Base-by-base conservation (phyloP, 2,329 filamentous ascomycete species). In the Sporothrix globosa region DNA sequence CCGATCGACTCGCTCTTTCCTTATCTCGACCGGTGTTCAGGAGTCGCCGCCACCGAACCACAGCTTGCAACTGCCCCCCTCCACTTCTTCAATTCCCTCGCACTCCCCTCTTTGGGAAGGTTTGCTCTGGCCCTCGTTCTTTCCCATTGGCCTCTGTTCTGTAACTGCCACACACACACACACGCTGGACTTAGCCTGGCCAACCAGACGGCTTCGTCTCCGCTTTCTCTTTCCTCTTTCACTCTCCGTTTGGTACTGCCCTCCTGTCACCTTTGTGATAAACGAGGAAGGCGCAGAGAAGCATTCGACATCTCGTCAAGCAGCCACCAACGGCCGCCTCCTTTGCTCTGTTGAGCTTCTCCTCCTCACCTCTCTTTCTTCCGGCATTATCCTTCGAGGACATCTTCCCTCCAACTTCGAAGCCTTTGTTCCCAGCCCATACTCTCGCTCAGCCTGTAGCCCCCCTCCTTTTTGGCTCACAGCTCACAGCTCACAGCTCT, bases 281-380 rank as follows among this genome's bases (percentile, higher is more conserved):
- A 44, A 44, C 56, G 34, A n/a, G 56, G 56, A 60, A 60, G 34
- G 56, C 56, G 30, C 56, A 34, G 34, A 60, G 56, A 39, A 60
- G 17, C 11, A 41, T 17, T 30, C 34, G 53, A 13, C 53, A 44
- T 34, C 44, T 44, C 39, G 34, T 44, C 56, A 14, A 10, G 34
- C 56, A 24, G 41, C 56, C 11, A 61, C 56, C 34, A 41, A 44
- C 34, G 19, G 10, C 34, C 54, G 13, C 17, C 34, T 39, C 34
- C 14, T 61, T 4, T 61, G 19, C n/a, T 48, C 34, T 24, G 10
- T 13, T 61, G 34, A 1, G 13, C 56, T 27, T 27, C 34, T 13
- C 30, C 34, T 54, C 48, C 34, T 34, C 34, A 34, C 34, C 34
- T 34, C 34, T 34, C 27, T 2, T 52, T 21, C 27, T 34, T 30